Percentiles rank a stretch among this genome's conserved stretches.
These are phyloP conservation scores for Candida chauliodis DNA, from an alignment of 805 yeast species.

Conservation along the genomic window DNA sequence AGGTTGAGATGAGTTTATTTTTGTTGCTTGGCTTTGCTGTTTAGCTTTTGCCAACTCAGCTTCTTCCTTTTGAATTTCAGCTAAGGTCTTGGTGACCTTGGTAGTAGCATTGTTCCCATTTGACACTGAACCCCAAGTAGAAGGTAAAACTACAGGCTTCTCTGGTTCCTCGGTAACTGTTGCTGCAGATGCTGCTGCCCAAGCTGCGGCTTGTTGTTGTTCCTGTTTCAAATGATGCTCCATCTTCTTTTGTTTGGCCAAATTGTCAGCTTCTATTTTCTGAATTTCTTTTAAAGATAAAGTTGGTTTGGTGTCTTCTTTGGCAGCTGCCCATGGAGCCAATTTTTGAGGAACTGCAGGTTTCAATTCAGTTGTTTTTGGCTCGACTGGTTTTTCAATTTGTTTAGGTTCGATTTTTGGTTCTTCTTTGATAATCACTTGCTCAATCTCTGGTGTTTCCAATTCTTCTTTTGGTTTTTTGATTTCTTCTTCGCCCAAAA, in stretches of 20 bases:
- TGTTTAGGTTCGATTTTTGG: not conserved
- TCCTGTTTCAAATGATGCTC: constrained; percentile 31
- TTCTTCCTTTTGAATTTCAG: constrained; percentile 63
- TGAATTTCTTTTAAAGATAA: constrained; percentile 51
- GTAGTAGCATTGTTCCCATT: no score
- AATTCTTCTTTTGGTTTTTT: not conserved
- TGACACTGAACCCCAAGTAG: constrained; percentile 40
- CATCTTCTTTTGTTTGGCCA: constrained; percentile 34
- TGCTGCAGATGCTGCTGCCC: constrained; percentile 15
- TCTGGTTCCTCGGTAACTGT: constrained; percentile 11
- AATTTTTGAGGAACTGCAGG: constrained; percentile 16
- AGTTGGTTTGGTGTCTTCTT: constrained; percentile 28
- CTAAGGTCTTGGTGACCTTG: constrained; percentile 42
- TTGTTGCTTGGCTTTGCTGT: constrained; percentile 15
- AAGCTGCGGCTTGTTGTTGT: constrained; percentile 22
- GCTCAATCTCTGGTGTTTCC: not conserved
- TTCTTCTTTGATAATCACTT: not conserved
- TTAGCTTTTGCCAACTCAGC: constrained; percentile 30
- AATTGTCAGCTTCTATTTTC: constrained; percentile 44
- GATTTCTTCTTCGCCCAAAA: constrained; percentile 27
- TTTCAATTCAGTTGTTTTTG: constrained; percentile 8
- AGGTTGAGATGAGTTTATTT: not conserved
- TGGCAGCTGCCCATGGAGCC: constrained; percentile 56
- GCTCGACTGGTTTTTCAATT: constrained; percentile 1
- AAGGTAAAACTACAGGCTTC: constrained; percentile 28